These are phyloP conservation scores for Aspergillus heteromorphus DNA, from an alignment of 495 filamentous ascomycete genomes.

Conservation along the genomic window DNA sequence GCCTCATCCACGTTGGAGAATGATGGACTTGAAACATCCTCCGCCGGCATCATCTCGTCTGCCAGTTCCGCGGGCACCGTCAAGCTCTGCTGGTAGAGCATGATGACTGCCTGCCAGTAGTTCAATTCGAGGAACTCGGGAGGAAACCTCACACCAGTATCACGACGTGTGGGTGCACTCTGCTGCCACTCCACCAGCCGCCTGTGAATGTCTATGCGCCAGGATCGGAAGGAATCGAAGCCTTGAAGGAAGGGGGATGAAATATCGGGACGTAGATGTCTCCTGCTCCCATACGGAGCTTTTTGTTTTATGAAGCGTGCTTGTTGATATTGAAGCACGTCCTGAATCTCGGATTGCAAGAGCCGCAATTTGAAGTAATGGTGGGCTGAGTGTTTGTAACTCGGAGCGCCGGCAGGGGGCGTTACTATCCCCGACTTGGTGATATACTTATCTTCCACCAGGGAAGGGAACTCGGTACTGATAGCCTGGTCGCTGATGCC, in stretches of 20 bases:
- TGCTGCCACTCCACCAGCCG: constrained; percentile 84
- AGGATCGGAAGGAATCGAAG: constrained; percentile 80
- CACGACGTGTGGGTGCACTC: constrained; percentile 64
- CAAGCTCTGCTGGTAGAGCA: constrained; percentile 89
- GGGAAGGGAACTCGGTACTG: constrained; percentile 86
- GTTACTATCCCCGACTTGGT: constrained; percentile 70
- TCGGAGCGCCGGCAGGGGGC: constrained; percentile 51
- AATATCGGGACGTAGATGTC: constrained; percentile 71
- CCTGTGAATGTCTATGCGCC: constrained; percentile 82
- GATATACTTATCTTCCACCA: constrained; percentile 84
- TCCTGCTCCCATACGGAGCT: constrained; percentile 55
- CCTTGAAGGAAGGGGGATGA: constrained; percentile 78
- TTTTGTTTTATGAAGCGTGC: constrained; percentile 44
- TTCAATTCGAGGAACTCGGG: constrained; percentile 86
- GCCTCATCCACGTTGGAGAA: constrained; percentile 51
- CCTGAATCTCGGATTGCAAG: constrained; percentile 90
- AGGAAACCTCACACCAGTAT: constrained; percentile 82
- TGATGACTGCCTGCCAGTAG: constrained; percentile 97
- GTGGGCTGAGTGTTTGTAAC: constrained; percentile 82
- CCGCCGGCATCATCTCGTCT: constrained; percentile 66
- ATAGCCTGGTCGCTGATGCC: constrained; percentile 91
- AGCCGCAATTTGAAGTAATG: constrained; percentile 92
- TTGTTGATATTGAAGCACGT: constrained; percentile 88
- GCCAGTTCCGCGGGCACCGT: constrained; percentile 81
- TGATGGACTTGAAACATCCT: constrained; percentile 59